phyloP scores from a whole-genome alignment of 2,329 filamentous ascomycete genomes.

The Neonectria punicea region DNA sequence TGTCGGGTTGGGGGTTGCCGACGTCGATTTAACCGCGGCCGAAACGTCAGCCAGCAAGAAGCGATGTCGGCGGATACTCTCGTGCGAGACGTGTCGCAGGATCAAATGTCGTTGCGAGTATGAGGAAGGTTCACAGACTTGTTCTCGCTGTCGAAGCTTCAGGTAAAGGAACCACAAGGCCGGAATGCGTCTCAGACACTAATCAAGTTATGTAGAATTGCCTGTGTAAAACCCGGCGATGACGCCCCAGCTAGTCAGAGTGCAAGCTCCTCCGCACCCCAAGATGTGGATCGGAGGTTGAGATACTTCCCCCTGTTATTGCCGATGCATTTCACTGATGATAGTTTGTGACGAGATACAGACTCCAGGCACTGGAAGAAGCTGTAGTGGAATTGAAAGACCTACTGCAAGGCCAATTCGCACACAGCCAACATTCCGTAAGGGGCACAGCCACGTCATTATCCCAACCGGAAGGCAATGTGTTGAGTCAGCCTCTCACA shows the following conservation, averaged over 20 bases:
- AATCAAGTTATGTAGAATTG: background rate
- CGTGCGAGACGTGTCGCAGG: slow-evolving; percentile 32
- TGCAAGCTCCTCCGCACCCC: too few relatives aligned
- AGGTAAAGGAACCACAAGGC: background rate
- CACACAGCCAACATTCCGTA: too few relatives aligned
- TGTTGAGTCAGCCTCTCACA: too few relatives aligned
- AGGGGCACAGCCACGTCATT: too few relatives aligned
- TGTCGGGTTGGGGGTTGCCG: too few relatives aligned
- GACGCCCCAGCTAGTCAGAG: background rate
- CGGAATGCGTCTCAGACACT: background rate
- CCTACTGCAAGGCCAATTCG: too few relatives aligned
- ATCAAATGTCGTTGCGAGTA: slow-evolving; percentile 37
- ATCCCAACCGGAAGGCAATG: too few relatives aligned
- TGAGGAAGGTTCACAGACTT: slow-evolving; percentile 25
- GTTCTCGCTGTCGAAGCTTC: slow-evolving; percentile 29
- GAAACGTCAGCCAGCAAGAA: background rate
- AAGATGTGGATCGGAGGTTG: too few relatives aligned
- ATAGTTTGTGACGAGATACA: too few relatives aligned
- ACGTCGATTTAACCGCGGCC: too few relatives aligned
- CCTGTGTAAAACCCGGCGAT: slow-evolving; percentile 17
- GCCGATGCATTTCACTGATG: background rate
- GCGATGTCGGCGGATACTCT: slow-evolving; percentile 32
- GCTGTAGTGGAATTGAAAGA: too few relatives aligned
- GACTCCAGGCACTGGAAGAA: too few relatives aligned
- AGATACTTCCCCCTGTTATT: background rate